These are phyloP conservation scores for Aspergillus affinis DNA, from an alignment of 495 filamentous ascomycete genomes.

Conservation along the genomic window DNA sequence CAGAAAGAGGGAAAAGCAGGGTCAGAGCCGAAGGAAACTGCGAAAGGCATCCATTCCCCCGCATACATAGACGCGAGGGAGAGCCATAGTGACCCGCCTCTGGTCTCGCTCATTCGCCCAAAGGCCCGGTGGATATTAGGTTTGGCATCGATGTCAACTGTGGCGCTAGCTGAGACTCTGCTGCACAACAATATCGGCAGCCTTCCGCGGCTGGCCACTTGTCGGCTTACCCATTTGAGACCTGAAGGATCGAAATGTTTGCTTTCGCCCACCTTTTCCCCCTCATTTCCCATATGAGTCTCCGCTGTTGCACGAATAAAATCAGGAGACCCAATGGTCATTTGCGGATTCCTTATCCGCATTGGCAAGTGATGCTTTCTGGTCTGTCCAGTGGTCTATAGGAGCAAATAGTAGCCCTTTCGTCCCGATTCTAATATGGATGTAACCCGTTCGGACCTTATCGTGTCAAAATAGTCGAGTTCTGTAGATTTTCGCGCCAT, in stretches of 20 bases:
- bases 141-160: background rate
- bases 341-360: conserved; percentile 3
- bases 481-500: background rate
- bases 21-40: background rate
- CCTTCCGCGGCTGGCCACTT: background rate
- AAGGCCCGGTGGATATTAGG: background rate
- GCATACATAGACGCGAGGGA: background rate
- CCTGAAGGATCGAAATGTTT: background rate
- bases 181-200: background rate
- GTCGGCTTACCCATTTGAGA: background rate
- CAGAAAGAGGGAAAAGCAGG: background rate
- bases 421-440: background rate
- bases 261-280: conserved; percentile 2
- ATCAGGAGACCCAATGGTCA: conserved; percentile 6
- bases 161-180: background rate
- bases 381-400: background rate
- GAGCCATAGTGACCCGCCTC: background rate
- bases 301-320: background rate
- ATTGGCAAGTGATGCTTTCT: background rate
- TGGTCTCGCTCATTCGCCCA: background rate
- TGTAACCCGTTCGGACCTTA: background rate
- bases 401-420: background rate
- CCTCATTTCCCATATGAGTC: background rate
- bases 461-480: background rate
- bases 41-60: background rate